Evolutionary conservation across 2,329 filamentous ascomycete genomes (phyloP).

Genomic region (Coniella lustricola): DNA sequence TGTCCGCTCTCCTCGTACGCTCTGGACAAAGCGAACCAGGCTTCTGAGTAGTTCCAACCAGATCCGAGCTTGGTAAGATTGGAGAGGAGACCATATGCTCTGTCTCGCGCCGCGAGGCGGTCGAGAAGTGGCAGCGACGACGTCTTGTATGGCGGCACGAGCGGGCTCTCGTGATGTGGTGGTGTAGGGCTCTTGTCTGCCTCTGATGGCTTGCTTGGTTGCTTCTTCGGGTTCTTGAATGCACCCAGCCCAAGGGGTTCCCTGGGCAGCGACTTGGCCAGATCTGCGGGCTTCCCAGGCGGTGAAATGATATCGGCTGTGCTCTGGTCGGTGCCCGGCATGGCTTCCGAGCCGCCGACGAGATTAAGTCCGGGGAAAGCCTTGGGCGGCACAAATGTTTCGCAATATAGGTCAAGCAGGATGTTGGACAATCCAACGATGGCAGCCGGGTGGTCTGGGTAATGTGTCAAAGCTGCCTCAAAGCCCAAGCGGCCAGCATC

Average conservation of each 20-base stretch:
- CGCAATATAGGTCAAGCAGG: slow-evolving; percentile 75
- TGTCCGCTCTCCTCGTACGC: slow-evolving; percentile 85
- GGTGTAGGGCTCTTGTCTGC: slow-evolving; percentile 9
- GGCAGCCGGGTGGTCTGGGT: slow-evolving; percentile 70
- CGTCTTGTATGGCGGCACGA: slow-evolving; percentile 47
- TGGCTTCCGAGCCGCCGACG: slow-evolving; percentile 24
- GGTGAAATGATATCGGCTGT: slow-evolving; percentile 12
- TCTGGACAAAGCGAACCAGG: slow-evolving; percentile 82
- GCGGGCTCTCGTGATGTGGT: slow-evolving; percentile 30
- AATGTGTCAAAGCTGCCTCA: slow-evolving; percentile 74
- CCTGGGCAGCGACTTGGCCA: slow-evolving; percentile 29
- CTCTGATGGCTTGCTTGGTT: not conserved
- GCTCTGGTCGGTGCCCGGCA: slow-evolving; percentile 15
- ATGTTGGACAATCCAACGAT: slow-evolving; percentile 80
- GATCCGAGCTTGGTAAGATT: slow-evolving; percentile 76
- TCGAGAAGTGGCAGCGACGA: slow-evolving; percentile 66
- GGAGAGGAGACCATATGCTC: slow-evolving; percentile 77
- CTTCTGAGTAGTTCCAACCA: slow-evolving; percentile 88
- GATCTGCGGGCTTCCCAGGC: slow-evolving; percentile 2
- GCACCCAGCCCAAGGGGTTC: slow-evolving; percentile 41
- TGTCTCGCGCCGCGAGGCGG: slow-evolving; percentile 80
- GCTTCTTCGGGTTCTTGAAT: slow-evolving; percentile 9
- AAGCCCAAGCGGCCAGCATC: slow-evolving; percentile 70
- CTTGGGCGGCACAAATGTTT: slow-evolving; percentile 55
- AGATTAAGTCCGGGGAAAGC: slow-evolving; percentile 40